phyloP scores from a whole-genome alignment of 2,329 filamentous ascomycete genomes.

The Ascochyta pisi region DNA sequence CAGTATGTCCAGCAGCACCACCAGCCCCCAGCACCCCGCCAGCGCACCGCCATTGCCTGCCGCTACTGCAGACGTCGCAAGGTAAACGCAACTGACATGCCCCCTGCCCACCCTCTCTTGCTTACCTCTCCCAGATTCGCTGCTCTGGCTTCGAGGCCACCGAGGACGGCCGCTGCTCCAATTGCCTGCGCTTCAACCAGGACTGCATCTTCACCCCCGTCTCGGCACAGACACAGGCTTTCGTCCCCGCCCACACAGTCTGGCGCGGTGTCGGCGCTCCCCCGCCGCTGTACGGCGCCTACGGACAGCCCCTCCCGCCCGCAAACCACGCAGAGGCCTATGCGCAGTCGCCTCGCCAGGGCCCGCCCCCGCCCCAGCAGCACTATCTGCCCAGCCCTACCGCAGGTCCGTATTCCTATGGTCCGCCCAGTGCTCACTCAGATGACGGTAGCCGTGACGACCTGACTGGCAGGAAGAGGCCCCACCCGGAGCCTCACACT shows the following conservation, averaged over 20 bases:
- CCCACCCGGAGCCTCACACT: slow-evolving; percentile 58
- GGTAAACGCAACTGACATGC: slow-evolving; percentile 47
- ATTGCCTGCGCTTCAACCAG: slow-evolving; percentile 76
- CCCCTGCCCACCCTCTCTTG: neutral
- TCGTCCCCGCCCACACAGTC: slow-evolving; percentile 74
- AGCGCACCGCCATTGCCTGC: slow-evolving; percentile 67
- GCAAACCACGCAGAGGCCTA: slow-evolving; percentile 45
- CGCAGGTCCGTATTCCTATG: slow-evolving; percentile 52
- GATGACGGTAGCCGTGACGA: slow-evolving; percentile 50
- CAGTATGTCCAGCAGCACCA: slow-evolving; percentile 48
- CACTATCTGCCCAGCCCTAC: slow-evolving; percentile 56
- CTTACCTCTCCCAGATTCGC: slow-evolving; percentile 65
- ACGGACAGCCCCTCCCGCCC: slow-evolving; percentile 57
- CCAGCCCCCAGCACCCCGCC: slow-evolving; percentile 61
- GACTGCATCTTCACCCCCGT: slow-evolving; percentile 81
- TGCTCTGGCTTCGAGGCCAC: slow-evolving; percentile 78
- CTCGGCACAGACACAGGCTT: slow-evolving; percentile 75
- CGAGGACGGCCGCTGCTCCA: slow-evolving; percentile 74
- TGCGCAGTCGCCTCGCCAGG: slow-evolving; percentile 44
- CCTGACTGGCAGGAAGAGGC: slow-evolving; percentile 54
- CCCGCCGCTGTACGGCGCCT: slow-evolving; percentile 60
- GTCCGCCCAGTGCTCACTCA: slow-evolving; percentile 45
- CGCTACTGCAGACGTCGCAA: slow-evolving; percentile 67
- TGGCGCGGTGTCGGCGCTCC: slow-evolving; percentile 57
- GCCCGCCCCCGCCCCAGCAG: slow-evolving; percentile 6